Base-by-base conservation (phyloP, 768 basidiomycete species). In the Auriscalpium vulgare region DNA sequence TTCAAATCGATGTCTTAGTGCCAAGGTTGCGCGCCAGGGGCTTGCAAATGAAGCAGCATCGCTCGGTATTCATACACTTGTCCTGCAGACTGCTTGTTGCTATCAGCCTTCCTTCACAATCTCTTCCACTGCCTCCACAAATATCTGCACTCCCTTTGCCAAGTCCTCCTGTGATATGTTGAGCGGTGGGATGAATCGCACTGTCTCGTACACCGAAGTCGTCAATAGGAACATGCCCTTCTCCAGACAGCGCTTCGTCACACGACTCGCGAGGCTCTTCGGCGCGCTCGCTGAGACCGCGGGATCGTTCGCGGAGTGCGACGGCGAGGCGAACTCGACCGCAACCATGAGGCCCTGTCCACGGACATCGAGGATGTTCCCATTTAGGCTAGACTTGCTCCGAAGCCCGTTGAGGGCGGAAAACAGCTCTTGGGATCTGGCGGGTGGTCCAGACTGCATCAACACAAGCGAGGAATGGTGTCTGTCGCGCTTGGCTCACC, bases 131-230 rank as follows among this genome's bases (percentile, higher is more conserved):
- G 88, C 82, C 65, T 87, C 78, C 37, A 65, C 74, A 68, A 91
- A 91, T 29, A 90, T 83, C 40, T 68, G 65, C 56, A 74, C 75
- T 0, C 88, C 88, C 66, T 83, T 82, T 63, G 71, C 76, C 74
- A 97, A 72, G 67, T 97, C 91, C 67, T 77, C 80, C 69, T 81
- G 69, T 21, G 78, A 80, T 59, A 95, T 81, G 66, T 91, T 95
- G 63, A 97, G 70, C 14, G 95, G 82, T 4, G 95, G 95, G 64
- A 98, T 97, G 76, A 98, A 97, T 65, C 94, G 77, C 56, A 97
- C 74, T 13, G 87, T 87, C 68, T 95, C 88, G 68, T 88, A 95
- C 23, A 90, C 78, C 51, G 88, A 91, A 23, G 95, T 97, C 11
- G 95, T 95, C 56, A 97, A 75, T 43, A 95, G 81, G 50, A 97